Percentiles rank a stretch among this genome's conserved stretches.
These are phyloP conservation scores for Pelargonium fulgidum DNA, from an alignment of 441 rosid species.

Conservation along the genomic window DNA sequence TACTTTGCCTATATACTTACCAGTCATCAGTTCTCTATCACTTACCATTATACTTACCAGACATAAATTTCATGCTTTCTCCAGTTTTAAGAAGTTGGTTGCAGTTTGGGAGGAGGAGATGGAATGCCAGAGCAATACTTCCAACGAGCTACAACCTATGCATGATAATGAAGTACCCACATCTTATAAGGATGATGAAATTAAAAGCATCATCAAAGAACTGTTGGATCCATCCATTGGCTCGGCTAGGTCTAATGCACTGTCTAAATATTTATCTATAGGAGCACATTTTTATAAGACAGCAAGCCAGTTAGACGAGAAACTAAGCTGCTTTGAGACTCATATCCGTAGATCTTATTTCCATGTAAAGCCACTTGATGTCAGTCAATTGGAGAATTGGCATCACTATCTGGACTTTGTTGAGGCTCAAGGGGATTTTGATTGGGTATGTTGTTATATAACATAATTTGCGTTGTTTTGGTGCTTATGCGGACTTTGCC, in stretches of 20 bases:
- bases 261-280: constrained; percentile 46
- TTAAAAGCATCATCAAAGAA: constrained; percentile 44
- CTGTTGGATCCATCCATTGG: constrained; percentile 56
- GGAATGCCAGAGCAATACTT: constrained; percentile 28
- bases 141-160: constrained; percentile 27
- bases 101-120: constrained; percentile 54
- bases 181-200: constrained; percentile 37
- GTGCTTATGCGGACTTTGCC: constrained; percentile 13
- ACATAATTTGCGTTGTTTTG: constrained; percentile 10
- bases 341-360: constrained; percentile 64
- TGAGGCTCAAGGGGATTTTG: constrained; percentile 71
- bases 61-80: constrained; percentile 20
- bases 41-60: neutral
- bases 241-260: constrained; percentile 39
- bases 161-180: constrained; percentile 37
- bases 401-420: constrained; percentile 72
- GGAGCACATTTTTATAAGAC: constrained; percentile 55
- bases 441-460: constrained; percentile 55
- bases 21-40: constrained; percentile 8
- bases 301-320: constrained; percentile 42
- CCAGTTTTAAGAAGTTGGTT: constrained; percentile 70
- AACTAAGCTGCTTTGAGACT: constrained; percentile 55
- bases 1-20: neutral
- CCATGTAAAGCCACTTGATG: constrained; percentile 63
- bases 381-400: constrained; percentile 61